Conservation (phyloP, 371 early-diverging fungal genomes). For the Phascolomyces articulosus region DNA sequence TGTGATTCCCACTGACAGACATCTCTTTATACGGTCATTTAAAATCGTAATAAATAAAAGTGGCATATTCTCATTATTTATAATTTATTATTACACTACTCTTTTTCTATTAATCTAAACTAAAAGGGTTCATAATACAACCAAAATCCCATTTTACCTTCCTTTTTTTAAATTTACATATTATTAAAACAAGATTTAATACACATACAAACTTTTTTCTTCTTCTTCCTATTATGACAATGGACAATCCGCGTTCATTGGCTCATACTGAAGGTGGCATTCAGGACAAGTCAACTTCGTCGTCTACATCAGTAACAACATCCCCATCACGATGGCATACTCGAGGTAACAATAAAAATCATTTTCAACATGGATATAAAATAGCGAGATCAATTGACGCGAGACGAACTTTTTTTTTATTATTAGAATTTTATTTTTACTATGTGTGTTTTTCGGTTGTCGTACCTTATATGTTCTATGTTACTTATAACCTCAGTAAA, state of each 20-base stretch:
- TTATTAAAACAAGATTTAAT: too few species aligned
- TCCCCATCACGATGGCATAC: conserved; percentile 43
- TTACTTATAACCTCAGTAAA: conserved; percentile 62
- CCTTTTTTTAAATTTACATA: too few species aligned
- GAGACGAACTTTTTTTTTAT: neutral
- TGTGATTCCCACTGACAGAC: too few species aligned
- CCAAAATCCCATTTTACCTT: too few species aligned
- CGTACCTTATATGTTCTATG: conserved; percentile 71
- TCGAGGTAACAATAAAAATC: conserved; percentile 22
- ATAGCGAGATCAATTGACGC: neutral
- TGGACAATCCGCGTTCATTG: conserved; percentile 8
- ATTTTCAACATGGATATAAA: neutral
- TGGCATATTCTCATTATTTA: too few species aligned
- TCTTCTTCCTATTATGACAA: neutral
- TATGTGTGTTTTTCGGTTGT: conserved; percentile 60
- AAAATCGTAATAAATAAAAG: too few species aligned
- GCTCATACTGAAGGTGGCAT: neutral
- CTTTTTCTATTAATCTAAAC: too few species aligned
- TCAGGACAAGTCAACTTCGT: neutral
- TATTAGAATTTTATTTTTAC: conserved; percentile 74
- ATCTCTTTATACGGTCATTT: too few species aligned
- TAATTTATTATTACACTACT: too few species aligned
- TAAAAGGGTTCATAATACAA: too few species aligned
- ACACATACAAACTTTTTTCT: neutral
- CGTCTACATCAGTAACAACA: neutral